These are phyloP conservation scores for Tricholoma sp. DNA, from an alignment of 768 basidiomycete species.

Conservation along the genomic window DNA sequence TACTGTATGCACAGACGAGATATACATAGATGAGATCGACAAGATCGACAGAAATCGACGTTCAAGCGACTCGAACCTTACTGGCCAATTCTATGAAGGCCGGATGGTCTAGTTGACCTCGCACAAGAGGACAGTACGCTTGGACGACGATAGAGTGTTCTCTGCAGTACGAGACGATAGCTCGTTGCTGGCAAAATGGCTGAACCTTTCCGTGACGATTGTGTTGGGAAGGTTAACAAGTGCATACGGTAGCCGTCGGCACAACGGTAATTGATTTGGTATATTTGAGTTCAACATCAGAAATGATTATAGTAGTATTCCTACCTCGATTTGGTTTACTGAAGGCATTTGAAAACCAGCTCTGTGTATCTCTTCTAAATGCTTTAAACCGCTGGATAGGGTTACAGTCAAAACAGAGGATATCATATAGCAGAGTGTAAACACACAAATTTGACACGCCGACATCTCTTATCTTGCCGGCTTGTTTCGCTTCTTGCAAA, in stretches of 20 bases:
- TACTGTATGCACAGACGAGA: constrained; percentile 31
- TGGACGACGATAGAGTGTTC: constrained; percentile 56
- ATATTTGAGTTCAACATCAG: not conserved
- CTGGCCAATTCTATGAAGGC: constrained; percentile 48
- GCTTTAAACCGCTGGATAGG: constrained; percentile 50
- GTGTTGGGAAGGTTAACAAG: constrained; percentile 5
- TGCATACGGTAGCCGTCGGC: not conserved
- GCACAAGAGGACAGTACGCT: constrained; percentile 75
- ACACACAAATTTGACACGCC: constrained; percentile 84
- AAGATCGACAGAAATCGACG: not conserved
- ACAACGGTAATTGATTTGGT: not conserved
- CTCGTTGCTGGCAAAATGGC: constrained; percentile 76
- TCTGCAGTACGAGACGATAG: constrained; percentile 72
- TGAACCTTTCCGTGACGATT: constrained; percentile 52
- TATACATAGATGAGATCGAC: not conserved
- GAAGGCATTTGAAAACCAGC: constrained; percentile 61
- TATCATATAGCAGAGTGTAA: not conserved
- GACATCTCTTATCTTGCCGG: constrained; percentile 65
- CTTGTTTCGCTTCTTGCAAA: constrained; percentile 53
- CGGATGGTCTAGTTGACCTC: constrained; percentile 52
- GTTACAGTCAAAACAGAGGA: not conserved
- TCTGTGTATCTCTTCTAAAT: constrained; percentile 67
- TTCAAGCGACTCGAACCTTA: constrained; percentile 40
- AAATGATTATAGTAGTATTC: constrained; percentile 5
- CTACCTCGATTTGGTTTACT: constrained; percentile 81